Base-by-base conservation (phyloP, 192 early-diverging fungal species). In the Backusella liffmaniae region DNA sequence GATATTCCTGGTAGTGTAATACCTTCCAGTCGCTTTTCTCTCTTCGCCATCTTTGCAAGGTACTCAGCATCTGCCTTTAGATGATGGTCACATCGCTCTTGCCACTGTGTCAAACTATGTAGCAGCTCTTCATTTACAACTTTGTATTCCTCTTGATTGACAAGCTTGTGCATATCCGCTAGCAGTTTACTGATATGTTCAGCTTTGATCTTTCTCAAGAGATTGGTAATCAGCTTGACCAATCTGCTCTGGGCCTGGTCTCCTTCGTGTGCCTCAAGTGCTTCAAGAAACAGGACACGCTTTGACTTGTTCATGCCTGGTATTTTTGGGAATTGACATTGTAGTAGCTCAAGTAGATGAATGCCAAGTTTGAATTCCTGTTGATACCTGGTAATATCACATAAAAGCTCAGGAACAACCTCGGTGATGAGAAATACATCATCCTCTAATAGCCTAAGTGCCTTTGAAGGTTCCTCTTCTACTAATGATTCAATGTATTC, bases 241-340 rank as follows among this genome's bases (percentile, higher is more conserved):
- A 76, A 29, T 5, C 12, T 41, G 10, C 23, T 49, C 8, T 71
- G 41, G 8, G 13, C 29, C 21, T 12, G 68, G 13, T 88, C 41
- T 5, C 80, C 77, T 42, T 79, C 80, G n/a, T 76, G 34, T 13
- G 78, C 70, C 36, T 84, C 79, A 13, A 96, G 73, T 1, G 85
- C 87, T 66, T 91, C 87, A 35, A 90, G 87, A 74, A 95, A 90
- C 29, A 96, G 81, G 18, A 86, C 90, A 2, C 90, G 86, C 36
- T 87, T 86, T 4, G 92, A 85, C 78, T 90, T 91, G 6, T 79
- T 80, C 32, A 86, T 21, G 23, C 80, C 53, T 44, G 73, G n/a
- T 66, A 79, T 83, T n/a, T 78, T 80, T 5, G 85, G 80, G 59
- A 86, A 86, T 23, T 82, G 84, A 23, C 79, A 73, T 78, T 95